These are phyloP conservation scores for Pythium folliculosum DNA, from an alignment of 352 stramenopile genomes.

Conservation along the genomic window DNA sequence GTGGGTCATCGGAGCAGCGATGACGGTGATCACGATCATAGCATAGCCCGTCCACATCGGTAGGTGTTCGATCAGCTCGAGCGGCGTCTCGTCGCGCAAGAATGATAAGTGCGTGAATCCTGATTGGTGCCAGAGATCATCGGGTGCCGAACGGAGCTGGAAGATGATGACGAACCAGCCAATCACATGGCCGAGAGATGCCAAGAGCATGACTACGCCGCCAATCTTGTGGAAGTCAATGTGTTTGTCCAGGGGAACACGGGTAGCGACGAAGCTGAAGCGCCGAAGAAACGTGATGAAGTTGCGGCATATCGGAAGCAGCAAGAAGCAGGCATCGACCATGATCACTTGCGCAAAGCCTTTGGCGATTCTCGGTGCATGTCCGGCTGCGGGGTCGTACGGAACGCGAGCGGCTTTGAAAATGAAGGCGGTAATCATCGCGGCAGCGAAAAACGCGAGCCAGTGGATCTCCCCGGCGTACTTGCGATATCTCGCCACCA, in stretches of 20 bases:
- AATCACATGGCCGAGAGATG: conserved; percentile 50
- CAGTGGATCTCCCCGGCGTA: conserved; percentile 56
- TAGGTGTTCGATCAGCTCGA: conserved; percentile 44
- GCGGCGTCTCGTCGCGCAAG: conserved; percentile 49
- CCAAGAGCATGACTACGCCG: conserved; percentile 68
- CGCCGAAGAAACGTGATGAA: conserved; percentile 58
- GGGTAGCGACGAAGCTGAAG: conserved; percentile 35
- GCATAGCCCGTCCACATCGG: conserved; percentile 64
- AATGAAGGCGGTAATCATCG: conserved; percentile 50
- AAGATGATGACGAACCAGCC: conserved; percentile 61
- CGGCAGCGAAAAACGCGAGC: conserved; percentile 41
- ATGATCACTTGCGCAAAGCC: conserved; percentile 71
- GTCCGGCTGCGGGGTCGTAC: conserved; percentile 54
- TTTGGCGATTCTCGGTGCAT: conserved; percentile 59
- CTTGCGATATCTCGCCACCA: conserved; percentile 45
- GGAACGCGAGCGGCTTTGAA: conserved; percentile 43
- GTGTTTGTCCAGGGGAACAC: conserved; percentile 63
- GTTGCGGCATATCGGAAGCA: conserved; percentile 75
- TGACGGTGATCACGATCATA: conserved; percentile 57
- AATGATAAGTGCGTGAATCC: conserved; percentile 49
- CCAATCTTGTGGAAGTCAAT: conserved; percentile 79
- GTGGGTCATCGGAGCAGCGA: conserved; percentile 51
- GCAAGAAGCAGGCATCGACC: conserved; percentile 73
- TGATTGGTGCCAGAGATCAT: conserved; percentile 46
- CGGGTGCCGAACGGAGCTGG: conserved; percentile 42